Percentiles rank a stretch among this genome's conserved stretches.
These are phyloP conservation scores for Diaporthe eres DNA, from an alignment of 2,329 filamentous ascomycete species.

Conservation along the genomic window DNA sequence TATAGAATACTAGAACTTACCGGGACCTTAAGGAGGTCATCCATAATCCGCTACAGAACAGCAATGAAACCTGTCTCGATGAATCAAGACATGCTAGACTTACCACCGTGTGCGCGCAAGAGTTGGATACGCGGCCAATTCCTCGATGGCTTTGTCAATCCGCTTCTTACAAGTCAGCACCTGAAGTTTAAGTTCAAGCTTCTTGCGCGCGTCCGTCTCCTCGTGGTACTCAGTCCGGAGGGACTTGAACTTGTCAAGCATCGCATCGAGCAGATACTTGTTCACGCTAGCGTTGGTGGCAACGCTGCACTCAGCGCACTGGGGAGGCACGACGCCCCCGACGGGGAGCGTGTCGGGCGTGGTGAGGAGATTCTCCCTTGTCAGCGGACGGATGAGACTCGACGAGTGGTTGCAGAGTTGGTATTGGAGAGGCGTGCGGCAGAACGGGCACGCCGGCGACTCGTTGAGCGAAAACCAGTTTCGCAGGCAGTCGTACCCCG, in stretches of 20 bases:
- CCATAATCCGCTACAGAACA: neutral
- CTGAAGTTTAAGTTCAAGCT: neutral
- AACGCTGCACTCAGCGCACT: constrained; percentile 29
- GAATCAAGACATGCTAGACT: neutral
- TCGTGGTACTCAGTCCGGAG: constrained; percentile 17
- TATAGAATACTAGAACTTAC: neutral
- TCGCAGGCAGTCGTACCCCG: constrained; percentile 15
- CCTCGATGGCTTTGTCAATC: neutral
- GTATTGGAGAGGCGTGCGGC: constrained; percentile 15
- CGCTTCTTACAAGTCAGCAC: neutral
- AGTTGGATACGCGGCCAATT: neutral
- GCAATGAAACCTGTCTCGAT: neutral
- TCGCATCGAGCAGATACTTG: neutral
- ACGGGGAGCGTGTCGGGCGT: constrained; percentile 33
- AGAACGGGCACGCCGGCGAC: constrained; percentile 33
- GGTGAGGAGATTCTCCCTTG: constrained; percentile 19
- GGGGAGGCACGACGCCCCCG: constrained; percentile 12
- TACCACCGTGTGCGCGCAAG: neutral
- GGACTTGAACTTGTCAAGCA: neutral
- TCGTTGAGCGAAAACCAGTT: constrained; percentile 14
- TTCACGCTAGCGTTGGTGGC: constrained; percentile 14
- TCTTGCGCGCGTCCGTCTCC: constrained; percentile 3
- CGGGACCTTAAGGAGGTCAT: neutral
- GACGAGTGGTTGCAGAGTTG: constrained; percentile 33
- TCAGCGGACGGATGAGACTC: constrained; percentile 2